Base-by-base conservation (phyloP, 2,329 filamentous ascomycete genomes). In the Pseudogymnoascus sp. region DNA sequence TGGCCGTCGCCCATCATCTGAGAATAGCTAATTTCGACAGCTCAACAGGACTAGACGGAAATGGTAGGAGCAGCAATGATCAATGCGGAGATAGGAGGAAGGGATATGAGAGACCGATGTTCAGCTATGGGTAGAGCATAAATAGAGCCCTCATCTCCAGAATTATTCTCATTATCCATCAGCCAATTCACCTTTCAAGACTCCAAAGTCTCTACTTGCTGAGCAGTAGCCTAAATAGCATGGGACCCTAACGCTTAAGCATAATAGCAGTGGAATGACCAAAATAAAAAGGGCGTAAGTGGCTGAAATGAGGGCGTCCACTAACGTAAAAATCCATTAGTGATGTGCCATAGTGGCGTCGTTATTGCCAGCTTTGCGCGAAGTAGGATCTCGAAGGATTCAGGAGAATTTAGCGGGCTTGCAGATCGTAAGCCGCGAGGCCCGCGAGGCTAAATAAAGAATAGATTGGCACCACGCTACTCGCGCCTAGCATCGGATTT, bases 171-270 rank as follows among this genome's bases (percentile, higher is more conserved):
- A 50, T 50, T 50, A 50, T 50, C 43, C 43, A 50, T 50, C 43
- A 50, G 6, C 43, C 43, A 50, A 50, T 50, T 26, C 12, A 50
- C 22, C 43, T 50, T 50, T 50, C 22, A 50, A 26, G 5, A 50
- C 43, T n/a, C 22, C 7, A 11, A 50, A n/a, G 12, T n/a, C 43
- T 50, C 43, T 50, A n/a, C 43, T 50, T 26, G 6, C 22, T n/a
- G 43, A 26, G 41, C 43, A 24, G 7, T n/a, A 8, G 12, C 22
- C 24, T n/a, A 12, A 50, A 26, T 26, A 8, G 7, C 43, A 50
- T n/a, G 43, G 43, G 43, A 50, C 43, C 43, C 43, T 50, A 50
- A 50, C 22, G 43, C 12, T 50, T 50, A 50, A 50, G 43, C 43
- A 50, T 50, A 50, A 50, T 24, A 6, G 43, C 43, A 50, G 6